Base-by-base conservation (phyloP, 1,284 basidiomycete genomes). In the Lentinula novae-zelandiae region DNA sequence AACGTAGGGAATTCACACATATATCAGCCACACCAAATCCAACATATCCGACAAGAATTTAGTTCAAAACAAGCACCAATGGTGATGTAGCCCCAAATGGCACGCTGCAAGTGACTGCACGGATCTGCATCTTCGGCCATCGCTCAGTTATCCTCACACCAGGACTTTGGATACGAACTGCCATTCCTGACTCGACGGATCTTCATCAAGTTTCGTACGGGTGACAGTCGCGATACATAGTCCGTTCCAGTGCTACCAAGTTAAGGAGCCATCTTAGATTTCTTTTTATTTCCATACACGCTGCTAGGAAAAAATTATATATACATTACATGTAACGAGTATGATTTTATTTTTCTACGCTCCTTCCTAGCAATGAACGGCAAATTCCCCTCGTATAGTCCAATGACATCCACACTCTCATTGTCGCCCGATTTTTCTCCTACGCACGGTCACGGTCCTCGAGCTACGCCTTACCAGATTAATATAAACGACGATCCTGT, bases 391-490 rank as follows among this genome's bases (percentile, higher is more conserved):
- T 38, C 36, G 36, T 46, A 46, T 20, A 46, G 20, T 22, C 20
- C 27, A 27, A 27, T 27, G 27, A 27, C 27, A 27, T 27, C 27
- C 27, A 27, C 3, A 27, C n/a, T 9, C 17, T 20, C 44, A 15
- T 46, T 20, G 3, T 20, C 20, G 12, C 15, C 6, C 40, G 15
- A 42, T n/a, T n/a, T 9, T n/a, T 15, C n/a, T 42, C 20, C 46
- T 49, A 9, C 20, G 12, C 9, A 49, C 46, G 8, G 13, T 22
- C 17, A 10, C 27, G 9, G 20, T 49, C 9, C 13, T 49, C 20
- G 9, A 1, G 8, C 46, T 22, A 49, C 46, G 15, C 46, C 46
- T 49, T 27, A 20, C 8, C 70, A 68, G 15, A 42, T 42, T 42
- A 42, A n/a, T 10, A 20, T 20, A 22, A 20, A 27, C 27, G 27